Evolutionary conservation across 2,329 filamentous ascomycete genomes (phyloP).

Genomic region (Lecanicillium sp.): DNA sequence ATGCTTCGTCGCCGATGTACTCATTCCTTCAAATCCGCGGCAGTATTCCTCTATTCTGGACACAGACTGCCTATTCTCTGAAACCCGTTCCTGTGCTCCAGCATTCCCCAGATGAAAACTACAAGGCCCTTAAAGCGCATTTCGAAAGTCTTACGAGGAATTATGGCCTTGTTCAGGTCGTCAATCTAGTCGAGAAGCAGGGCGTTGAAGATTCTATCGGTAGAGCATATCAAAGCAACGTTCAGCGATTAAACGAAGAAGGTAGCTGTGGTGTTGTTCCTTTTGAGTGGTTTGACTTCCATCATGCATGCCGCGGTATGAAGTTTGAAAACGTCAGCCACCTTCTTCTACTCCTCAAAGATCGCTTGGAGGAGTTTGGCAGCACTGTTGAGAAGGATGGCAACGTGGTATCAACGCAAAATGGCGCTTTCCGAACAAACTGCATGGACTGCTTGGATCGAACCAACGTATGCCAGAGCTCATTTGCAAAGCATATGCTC

Average conservation of each 20-base stretch:
- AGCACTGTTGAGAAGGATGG: constrained; percentile 58
- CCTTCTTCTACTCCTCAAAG: constrained; percentile 64
- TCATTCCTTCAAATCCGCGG: constrained; percentile 86
- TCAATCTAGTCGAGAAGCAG: constrained; percentile 84
- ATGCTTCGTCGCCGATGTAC: constrained; percentile 55
- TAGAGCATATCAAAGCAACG: constrained; percentile 65
- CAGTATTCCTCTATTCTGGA: constrained; percentile 92
- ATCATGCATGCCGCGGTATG: constrained; percentile 88
- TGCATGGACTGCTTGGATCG: constrained; percentile 98
- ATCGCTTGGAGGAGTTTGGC: constrained; percentile 62
- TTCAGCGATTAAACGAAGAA: constrained; percentile 60
- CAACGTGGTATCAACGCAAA: constrained; percentile 46
- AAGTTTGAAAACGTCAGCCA: constrained; percentile 91
- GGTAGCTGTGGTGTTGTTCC: constrained; percentile 37
- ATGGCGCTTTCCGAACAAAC: constrained; percentile 82
- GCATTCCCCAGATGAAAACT: constrained; percentile 75
- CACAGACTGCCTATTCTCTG: constrained; percentile 87
- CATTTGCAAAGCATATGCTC: constrained; percentile 75
- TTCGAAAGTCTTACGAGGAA: constrained; percentile 62
- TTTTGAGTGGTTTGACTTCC: constrained; percentile 98
- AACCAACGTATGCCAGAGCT: constrained; percentile 93
- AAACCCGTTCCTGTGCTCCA: constrained; percentile 80
- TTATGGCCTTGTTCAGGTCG: constrained; percentile 73
- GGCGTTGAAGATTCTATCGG: constrained; percentile 77
- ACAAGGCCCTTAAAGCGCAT: constrained; percentile 70